Percentiles rank a stretch among this genome's conserved stretches.
Evolutionary conservation across 768 basidiomycete genomes (phyloP).

Genomic region (Hypsizygus marmoreus): DNA sequence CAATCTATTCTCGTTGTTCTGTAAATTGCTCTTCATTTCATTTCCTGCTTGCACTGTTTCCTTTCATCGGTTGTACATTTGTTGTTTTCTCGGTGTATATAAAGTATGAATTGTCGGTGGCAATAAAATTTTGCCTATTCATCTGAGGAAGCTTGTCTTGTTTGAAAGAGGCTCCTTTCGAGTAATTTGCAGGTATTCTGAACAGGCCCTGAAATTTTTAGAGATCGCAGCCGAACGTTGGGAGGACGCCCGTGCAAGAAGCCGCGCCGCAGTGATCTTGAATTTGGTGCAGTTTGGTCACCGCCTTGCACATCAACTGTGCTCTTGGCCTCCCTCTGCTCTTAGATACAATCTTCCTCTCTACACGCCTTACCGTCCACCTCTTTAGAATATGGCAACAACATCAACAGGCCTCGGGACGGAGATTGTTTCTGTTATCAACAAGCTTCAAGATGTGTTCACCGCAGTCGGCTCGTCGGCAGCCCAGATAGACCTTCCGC

Average conservation of each 20-base stretch:
- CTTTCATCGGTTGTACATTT: slow-evolving; percentile 6
- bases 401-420: slow-evolving; percentile 69
- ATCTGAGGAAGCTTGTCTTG: background rate
- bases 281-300: slow-evolving; percentile 22
- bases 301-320: slow-evolving; percentile 10
- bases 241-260: no score
- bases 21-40: slow-evolving; percentile 11
- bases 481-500: slow-evolving; percentile 83
- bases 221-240: no score
- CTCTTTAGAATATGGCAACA: slow-evolving; percentile 48
- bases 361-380: slow-evolving; percentile 17
- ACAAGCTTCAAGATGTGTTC: slow-evolving; percentile 93
- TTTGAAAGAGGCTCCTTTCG: no score
- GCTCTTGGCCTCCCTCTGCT: no score
- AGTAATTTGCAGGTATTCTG: no score
- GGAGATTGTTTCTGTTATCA: slow-evolving; percentile 80
- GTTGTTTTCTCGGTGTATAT: slow-evolving; percentile 11
- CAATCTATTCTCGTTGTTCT: slow-evolving; percentile 4
- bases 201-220: no score
- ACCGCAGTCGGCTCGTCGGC: slow-evolving; percentile 78
- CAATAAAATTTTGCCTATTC: background rate
- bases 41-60: background rate
- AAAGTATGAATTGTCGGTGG: no score
- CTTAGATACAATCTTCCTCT: no score
- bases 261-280: slow-evolving; percentile 6